These are phyloP conservation scores for Ogataea hybrid DNA, from an alignment of 1,139 yeast genomes.

Conservation along the genomic window DNA sequence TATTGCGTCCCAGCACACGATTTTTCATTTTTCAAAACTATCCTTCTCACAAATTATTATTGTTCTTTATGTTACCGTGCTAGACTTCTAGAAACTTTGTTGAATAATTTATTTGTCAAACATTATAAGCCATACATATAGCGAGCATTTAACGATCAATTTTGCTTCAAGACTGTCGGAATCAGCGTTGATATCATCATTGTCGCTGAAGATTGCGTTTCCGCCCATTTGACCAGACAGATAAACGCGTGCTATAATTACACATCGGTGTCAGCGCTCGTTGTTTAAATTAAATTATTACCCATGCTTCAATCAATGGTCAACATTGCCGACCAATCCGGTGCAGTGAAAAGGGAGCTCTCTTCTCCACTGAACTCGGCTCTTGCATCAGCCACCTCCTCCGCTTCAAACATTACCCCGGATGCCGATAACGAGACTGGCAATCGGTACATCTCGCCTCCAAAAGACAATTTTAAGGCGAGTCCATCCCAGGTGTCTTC, in stretches of 20 bases:
- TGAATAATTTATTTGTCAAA: not conserved
- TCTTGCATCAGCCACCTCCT: slow-evolving; percentile 10
- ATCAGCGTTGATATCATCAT: not conserved
- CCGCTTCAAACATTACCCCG: slow-evolving; percentile 6
- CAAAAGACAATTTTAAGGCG: not conserved
- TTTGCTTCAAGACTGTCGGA: not conserved
- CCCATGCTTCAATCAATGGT: slow-evolving; percentile 17
- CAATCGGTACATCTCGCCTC: not conserved
- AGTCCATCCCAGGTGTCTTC: slow-evolving; percentile 2
- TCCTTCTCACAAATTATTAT: not conserved
- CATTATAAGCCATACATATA: not conserved
- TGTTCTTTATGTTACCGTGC: slow-evolving; percentile 5
- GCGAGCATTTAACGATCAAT: not conserved
- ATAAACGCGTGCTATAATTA: slow-evolving; percentile 9
- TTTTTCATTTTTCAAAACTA: slow-evolving; percentile 8
- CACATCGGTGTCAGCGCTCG: slow-evolving; percentile 7
- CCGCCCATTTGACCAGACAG: not conserved
- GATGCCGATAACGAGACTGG: not conserved
- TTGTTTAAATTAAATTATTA: not conserved
- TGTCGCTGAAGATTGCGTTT: not conserved
- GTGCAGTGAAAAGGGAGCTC: slow-evolving; percentile 17
- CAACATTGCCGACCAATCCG: slow-evolving; percentile 11
- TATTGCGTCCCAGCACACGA: not conserved
- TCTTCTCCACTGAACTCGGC: slow-evolving; percentile 11
- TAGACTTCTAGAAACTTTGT: slow-evolving; percentile 4